Evolutionary conservation across 1,284 basidiomycete genomes (phyloP).

Genomic region (Malassezia obtusa): DNA sequence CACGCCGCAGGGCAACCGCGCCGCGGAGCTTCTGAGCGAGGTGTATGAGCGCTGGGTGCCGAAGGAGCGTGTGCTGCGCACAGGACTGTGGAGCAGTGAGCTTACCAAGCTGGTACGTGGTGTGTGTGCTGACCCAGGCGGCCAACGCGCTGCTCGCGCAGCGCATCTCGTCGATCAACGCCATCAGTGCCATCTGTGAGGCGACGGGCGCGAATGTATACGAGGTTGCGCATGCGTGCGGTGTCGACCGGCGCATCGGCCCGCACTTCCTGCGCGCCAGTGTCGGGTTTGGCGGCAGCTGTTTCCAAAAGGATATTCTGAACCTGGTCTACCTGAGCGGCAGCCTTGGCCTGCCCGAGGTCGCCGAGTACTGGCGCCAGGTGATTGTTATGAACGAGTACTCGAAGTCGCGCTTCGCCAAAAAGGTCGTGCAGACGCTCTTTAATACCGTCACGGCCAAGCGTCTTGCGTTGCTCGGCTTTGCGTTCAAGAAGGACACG

Average conservation of each 20-base stretch:
- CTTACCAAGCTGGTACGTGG: constrained; percentile 67
- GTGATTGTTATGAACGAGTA: constrained; percentile 49
- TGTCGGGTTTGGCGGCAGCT: constrained; percentile 94
- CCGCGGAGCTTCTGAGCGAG: constrained; percentile 64
- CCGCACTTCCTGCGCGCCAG: constrained; percentile 90
- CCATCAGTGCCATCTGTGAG: constrained; percentile 96
- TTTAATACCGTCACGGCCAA: constrained; percentile 97
- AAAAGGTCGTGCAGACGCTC: constrained; percentile 57
- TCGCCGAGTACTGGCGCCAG: constrained; percentile 85
- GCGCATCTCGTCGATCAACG: constrained; percentile 95
- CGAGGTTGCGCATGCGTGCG: constrained; percentile 90
- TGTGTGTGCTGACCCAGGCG: constrained; percentile 52
- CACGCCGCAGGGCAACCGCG: constrained; percentile 69
- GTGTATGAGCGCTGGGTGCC: constrained; percentile 96
- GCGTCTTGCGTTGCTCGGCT: constrained; percentile 91
- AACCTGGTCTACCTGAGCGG: constrained; percentile 90
- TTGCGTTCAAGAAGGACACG: constrained; percentile 51
- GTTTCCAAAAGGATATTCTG: constrained; percentile 83
- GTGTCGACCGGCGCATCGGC: constrained; percentile 83
- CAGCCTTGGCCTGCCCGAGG: constrained; percentile 83
- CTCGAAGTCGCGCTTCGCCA: constrained; percentile 46
- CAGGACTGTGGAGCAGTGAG: constrained; percentile 97
- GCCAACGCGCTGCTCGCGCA: constrained; percentile 94
- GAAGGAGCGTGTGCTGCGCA: constrained; percentile 73
- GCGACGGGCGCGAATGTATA: constrained; percentile 98